Percentiles rank a stretch among this genome's conserved stretches.
phyloP scores from a whole-genome alignment of 202 grass and related monocot species.

The Carex sylvatica region DNA sequence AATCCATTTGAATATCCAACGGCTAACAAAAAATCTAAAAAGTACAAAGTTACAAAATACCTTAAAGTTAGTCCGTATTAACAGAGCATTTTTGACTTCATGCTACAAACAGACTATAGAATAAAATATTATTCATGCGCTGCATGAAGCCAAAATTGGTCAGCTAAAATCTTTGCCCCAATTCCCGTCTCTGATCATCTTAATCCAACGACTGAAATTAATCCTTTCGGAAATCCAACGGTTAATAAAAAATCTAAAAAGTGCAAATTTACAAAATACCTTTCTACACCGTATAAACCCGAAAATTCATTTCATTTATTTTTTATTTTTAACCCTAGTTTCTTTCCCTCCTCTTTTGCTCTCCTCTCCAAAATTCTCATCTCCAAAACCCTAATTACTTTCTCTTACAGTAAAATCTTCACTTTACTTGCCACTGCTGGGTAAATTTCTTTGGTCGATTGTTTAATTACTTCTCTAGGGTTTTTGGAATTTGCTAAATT shows the following conservation, averaged over 20 bases:
- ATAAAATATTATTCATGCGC: too few species aligned
- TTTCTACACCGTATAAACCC: background rate
- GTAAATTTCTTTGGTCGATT: background rate
- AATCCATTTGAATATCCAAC: too few species aligned
- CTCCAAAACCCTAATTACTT: constrained; percentile 23
- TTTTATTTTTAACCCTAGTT: constrained; percentile 4
- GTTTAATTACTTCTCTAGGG: constrained; percentile 1
- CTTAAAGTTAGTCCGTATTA: too few species aligned
- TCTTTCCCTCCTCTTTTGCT: constrained; percentile 14
- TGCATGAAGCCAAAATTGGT: too few species aligned
- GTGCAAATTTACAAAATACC: background rate
- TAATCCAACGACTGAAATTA: too few species aligned
- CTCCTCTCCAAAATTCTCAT: background rate
- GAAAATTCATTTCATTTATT: background rate
- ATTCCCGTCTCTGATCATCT: too few species aligned
- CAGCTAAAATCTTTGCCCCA: too few species aligned
- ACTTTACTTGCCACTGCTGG: constrained; percentile 6
- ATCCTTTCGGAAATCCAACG: too few species aligned
- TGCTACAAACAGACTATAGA: too few species aligned
- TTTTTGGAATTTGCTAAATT: constrained; percentile 42
- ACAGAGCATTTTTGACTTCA: too few species aligned
- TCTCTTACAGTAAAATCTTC: constrained; percentile 9
- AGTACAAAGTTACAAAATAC: too few species aligned
- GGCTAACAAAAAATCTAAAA: too few species aligned
- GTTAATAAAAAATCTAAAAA: background rate